phyloP scores from a whole-genome alignment of 2,329 filamentous ascomycete genomes.

The Diplodia sapinea region DNA sequence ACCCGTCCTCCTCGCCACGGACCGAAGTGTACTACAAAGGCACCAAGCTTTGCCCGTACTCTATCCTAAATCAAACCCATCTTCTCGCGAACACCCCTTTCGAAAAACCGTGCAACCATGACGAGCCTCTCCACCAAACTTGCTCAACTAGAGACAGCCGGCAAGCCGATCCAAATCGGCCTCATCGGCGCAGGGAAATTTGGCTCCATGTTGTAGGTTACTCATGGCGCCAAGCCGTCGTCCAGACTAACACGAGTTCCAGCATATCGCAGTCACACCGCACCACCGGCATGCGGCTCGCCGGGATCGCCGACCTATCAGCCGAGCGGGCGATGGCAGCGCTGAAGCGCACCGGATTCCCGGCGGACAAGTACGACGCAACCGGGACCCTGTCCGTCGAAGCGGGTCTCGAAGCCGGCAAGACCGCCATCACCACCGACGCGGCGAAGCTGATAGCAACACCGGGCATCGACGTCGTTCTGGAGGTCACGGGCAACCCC shows the following conservation, averaged over 20 bases:
- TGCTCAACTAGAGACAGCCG: background rate
- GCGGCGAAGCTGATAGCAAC: constrained; percentile 51
- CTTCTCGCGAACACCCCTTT: background rate
- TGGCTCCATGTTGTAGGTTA: background rate
- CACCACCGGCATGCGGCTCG: constrained; percentile 51
- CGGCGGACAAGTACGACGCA: background rate
- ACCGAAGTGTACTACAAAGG: background rate
- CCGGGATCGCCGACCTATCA: constrained; percentile 54
- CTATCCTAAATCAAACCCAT: background rate
- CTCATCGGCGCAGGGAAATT: background rate
- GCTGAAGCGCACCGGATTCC: constrained; percentile 50
- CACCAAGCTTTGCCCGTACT: background rate
- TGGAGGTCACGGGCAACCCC: constrained; percentile 54
- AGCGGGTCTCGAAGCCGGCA: constrained; percentile 44
- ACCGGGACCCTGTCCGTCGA: background rate
- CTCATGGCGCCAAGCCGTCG: too few species aligned
- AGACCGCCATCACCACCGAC: constrained; percentile 53
- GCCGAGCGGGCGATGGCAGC: constrained; percentile 50
- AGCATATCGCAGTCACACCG: constrained; percentile 54
- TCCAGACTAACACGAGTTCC: background rate
- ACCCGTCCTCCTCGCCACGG: background rate
- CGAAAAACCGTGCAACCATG: background rate
- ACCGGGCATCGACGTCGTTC: constrained; percentile 53
- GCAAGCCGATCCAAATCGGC: background rate
- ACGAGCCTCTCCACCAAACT: background rate